Evolutionary conservation across 805 yeast species (phyloP).

Genomic region (Saturnispora besseyi): DNA sequence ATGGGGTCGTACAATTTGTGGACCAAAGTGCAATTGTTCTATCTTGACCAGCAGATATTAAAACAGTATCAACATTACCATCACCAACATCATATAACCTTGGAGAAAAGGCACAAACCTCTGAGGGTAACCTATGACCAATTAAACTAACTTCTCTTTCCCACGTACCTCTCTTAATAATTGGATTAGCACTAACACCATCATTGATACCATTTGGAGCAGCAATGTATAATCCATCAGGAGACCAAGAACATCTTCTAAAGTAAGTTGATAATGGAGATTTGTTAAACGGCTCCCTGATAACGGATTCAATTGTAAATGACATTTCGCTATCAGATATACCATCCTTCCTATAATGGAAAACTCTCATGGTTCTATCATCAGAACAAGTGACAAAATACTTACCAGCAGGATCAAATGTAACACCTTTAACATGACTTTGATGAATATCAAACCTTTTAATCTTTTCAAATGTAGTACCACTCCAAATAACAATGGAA

Average conservation of each 20-base stretch:
- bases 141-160: slow-evolving; percentile 63
- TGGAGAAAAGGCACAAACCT: slow-evolving; percentile 70
- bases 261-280: slow-evolving; percentile 92
- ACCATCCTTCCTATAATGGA: slow-evolving; percentile 60
- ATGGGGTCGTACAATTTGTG: slow-evolving; percentile 65
- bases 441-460: slow-evolving; percentile 89
- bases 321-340: slow-evolving; percentile 60
- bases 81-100: slow-evolving; percentile 40
- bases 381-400: slow-evolving; percentile 96
- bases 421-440: slow-evolving; percentile 92
- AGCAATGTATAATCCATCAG: slow-evolving; percentile 81
- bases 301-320: slow-evolving; percentile 77
- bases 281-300: slow-evolving; percentile 74
- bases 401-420: slow-evolving; percentile 96
- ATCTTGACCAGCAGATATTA: slow-evolving; percentile 97
- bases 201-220: slow-evolving; percentile 83
- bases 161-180: slow-evolving; percentile 74
- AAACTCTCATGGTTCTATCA: slow-evolving; percentile 82
- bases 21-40: slow-evolving; percentile 83
- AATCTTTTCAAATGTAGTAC: slow-evolving; percentile 80
- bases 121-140: slow-evolving; percentile 83
- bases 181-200: slow-evolving; percentile 65
- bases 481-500: slow-evolving; percentile 90
- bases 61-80: slow-evolving; percentile 38
- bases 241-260: slow-evolving; percentile 80